A percentile compares a stretch with the other conserved stretches of the same genome.
Evolutionary conservation across 495 filamentous ascomycete species (phyloP).

Genomic region (Neurospora terricola): DNA sequence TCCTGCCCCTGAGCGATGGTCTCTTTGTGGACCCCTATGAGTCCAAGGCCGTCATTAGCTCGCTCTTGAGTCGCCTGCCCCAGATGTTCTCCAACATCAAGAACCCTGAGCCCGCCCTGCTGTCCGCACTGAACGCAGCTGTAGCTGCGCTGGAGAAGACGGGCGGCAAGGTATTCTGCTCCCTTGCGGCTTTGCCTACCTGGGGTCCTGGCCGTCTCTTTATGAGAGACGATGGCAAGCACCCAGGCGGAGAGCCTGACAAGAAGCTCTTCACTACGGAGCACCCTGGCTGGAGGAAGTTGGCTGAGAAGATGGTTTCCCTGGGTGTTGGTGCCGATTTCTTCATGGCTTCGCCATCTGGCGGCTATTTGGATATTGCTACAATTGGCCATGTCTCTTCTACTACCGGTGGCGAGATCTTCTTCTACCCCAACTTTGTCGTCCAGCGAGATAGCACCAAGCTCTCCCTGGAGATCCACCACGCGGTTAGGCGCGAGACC

Average conservation of each 20-base stretch:
- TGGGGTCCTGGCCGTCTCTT: conserved; percentile 80
- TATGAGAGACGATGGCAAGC: conserved; percentile 77
- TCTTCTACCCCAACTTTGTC: conserved; percentile 94
- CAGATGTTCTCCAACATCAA: conserved; percentile 77
- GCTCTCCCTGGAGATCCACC: conserved; percentile 75
- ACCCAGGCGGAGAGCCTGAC: conserved; percentile 79
- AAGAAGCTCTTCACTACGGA: conserved; percentile 89
- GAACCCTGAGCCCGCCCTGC: conserved; percentile 76
- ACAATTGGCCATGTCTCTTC: conserved; percentile 76
- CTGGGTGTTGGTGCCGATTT: conserved; percentile 84
- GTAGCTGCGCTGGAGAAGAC: conserved; percentile 70
- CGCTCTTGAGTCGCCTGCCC: conserved; percentile 71
- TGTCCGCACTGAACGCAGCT: conserved; percentile 75
- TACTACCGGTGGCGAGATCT: conserved; percentile 82
- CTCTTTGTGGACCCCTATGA: conserved; percentile 94
- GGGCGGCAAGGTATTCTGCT: conserved; percentile 88
- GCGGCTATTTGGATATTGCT: conserved; percentile 87
- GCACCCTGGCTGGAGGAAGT: conserved; percentile 71
- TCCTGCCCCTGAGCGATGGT: conserved; percentile 84
- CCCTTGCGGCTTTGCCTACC: conserved; percentile 72
- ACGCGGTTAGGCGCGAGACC: conserved; percentile 82
- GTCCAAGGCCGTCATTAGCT: conserved; percentile 77
- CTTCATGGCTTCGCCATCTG: conserved; percentile 83
- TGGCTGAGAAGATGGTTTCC: conserved; percentile 79
- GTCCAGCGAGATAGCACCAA: conserved; percentile 74